Percentiles rank a stretch among this genome's conserved stretches.
Evolutionary conservation across 139 green algal species (phyloP).

Genomic region (Picochlorum sp.): DNA sequence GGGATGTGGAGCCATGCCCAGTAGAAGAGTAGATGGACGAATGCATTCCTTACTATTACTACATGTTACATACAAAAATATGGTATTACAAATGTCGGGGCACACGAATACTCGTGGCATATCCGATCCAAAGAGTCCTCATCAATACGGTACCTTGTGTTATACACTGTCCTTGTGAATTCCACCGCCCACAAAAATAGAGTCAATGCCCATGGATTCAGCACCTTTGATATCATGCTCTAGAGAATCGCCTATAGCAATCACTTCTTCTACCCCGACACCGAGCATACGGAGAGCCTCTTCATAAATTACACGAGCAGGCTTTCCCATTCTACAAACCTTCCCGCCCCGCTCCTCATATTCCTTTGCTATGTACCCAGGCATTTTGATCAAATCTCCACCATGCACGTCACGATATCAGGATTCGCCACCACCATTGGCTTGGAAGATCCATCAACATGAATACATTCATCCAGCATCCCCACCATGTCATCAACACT

Average conservation of each 20-base stretch:
- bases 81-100: not conserved
- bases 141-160: not conserved
- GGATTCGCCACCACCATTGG: conserved; percentile 84
- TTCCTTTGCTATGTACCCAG: conserved; percentile 53
- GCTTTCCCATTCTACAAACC: conserved; percentile 72
- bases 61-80: conserved; percentile 1
- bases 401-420: conserved; percentile 58
- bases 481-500: conserved; percentile 33
- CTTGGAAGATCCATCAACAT: not conserved
- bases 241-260: conserved; percentile 59
- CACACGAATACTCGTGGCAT: not conserved
- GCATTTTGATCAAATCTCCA: conserved; percentile 54
- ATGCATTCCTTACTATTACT: not conserved
- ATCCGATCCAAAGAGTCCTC: not conserved
- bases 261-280: conserved; percentile 23
- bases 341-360: conserved; percentile 32
- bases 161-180: conserved; percentile 39
- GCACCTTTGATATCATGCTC: conserved; percentile 76
- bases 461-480: conserved; percentile 23
- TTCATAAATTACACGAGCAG: conserved; percentile 61
- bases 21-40: not conserved
- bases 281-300: conserved; percentile 36
- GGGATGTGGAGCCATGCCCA: conserved; percentile 25
- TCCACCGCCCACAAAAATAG: conserved; percentile 59
- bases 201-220: conserved; percentile 35